A percentile compares a stretch with the other conserved stretches of the same genome.
Evolutionary conservation across 139 green algal species (phyloP).

Genomic region (Mychonastes homosphaera): DNA sequence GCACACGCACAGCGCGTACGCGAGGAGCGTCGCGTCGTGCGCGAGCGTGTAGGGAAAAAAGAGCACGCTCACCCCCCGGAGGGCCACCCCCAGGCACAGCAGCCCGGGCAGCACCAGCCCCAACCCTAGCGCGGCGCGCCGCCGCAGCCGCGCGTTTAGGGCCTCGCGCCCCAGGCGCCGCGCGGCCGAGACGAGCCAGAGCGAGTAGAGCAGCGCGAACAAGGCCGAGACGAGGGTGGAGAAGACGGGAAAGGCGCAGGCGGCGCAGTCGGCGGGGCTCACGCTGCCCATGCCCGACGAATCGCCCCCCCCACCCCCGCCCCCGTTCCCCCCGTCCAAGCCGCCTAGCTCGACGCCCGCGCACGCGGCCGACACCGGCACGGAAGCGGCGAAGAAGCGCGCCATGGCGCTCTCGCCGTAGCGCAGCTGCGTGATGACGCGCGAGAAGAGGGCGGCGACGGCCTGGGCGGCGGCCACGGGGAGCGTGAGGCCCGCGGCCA

Average conservation of each 20-base stretch:
- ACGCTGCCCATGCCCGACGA: neutral
- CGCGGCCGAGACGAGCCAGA: too few relatives aligned
- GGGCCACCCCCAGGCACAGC: too few relatives aligned
- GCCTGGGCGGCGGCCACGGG: slow-evolving; percentile 30
- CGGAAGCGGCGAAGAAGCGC: slow-evolving; percentile 19
- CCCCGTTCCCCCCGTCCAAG: neutral
- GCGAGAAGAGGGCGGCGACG: slow-evolving; percentile 34
- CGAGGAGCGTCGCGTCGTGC: too few relatives aligned
- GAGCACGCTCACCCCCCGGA: too few relatives aligned
- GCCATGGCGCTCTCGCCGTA: slow-evolving; percentile 19
- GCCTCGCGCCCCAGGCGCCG: too few relatives aligned
- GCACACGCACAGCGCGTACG: too few relatives aligned
- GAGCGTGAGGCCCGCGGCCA: slow-evolving; percentile 32
- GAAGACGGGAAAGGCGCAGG: slow-evolving; percentile 39
- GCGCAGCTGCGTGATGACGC: slow-evolving; percentile 20
- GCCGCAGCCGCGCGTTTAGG: too few relatives aligned
- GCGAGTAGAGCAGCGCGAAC: slow-evolving; percentile 25
- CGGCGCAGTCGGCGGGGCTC: slow-evolving; percentile 15
- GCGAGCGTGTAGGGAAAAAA: too few relatives aligned
- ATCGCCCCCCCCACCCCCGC: neutral
- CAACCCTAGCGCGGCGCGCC: too few relatives aligned
- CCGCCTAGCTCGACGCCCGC: too few relatives aligned
- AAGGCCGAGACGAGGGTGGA: slow-evolving; percentile 28
- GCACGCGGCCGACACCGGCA: neutral
- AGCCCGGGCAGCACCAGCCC: too few relatives aligned